Base-by-base conservation (phyloP, 345 rosid species). In the Isatis tinctoria region DNA sequence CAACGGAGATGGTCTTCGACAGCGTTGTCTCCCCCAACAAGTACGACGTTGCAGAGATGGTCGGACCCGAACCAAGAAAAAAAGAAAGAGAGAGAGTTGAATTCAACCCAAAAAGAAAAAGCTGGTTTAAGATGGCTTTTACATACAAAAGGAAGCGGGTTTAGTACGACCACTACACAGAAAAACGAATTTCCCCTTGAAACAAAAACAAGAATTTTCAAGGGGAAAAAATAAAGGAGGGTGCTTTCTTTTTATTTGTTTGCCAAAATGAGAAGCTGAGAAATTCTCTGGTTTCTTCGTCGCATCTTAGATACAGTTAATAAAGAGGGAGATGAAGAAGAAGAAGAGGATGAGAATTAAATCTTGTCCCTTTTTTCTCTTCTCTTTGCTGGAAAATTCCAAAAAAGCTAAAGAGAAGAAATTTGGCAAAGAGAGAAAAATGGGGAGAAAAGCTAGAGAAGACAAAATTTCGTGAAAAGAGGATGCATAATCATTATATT, bases 21-120 rank as follows among this genome's bases (percentile, higher is more conserved):
- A 69, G 59, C 20, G 32, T 52, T 76, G 75, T 76, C 79, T 69
- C 58, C 40, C 35, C 24, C 9, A 17, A 12, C 64, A 60, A 76
- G 75, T 76, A 76, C 75, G 79, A 76, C 62, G 79, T 61, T 69
- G 75, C 79, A 76, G 75, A 69, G 65, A 45, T 62, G 79, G 79
- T 76, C 74, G 75, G 79, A 76, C 57, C 75, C 14, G 36, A 22
- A 22, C 24, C 24, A 22, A 22, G 1, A 57, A 53, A 35, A 22
- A 20, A 28, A 20, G 14, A 45, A 32, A 49, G n/a, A 51, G 30
- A 16, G 13, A 39, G 27, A 40, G 58, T 65, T 54, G 77, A 67
- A 60, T 67, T 60, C 56, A 75, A 75, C 33, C 27, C 39, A 60
- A 69, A 59, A 14, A 32, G 33, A 37, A 68, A 68, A 32, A 9